Evolutionary conservation across 495 filamentous ascomycete genomes (phyloP), one percentile per base, ranked within the genome.

Genomic region (Hypoxylon fragiforme): DNA sequence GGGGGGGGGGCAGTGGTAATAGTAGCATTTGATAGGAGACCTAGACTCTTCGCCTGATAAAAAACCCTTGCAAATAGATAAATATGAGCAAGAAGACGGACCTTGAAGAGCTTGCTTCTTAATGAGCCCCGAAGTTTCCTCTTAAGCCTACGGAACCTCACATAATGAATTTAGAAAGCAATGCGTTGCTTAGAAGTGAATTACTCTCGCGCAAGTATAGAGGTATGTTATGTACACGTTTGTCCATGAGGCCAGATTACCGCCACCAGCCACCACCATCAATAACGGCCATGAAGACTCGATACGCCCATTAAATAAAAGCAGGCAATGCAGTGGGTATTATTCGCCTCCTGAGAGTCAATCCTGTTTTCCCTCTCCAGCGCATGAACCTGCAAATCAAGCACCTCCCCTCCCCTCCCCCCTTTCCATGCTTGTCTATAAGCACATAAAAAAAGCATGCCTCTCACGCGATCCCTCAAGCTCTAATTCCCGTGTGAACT

Each of bases 281-380:
- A 13, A 16, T 16, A 40, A 35, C 18, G 22, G 13, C 20, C 11
- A 39, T 36, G 21, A 41, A 18, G 43, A 41, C 30, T 43, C 16
- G 15, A 32, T 56, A 45, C 49, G 54, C 54, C 51, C 31, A 38
- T 42, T 16, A 44, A 61, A 51, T n/a, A 13, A 15, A 26, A 53
- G 51, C 40, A 48, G 50, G 22, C 44, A 62, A 37, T 54, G 44
- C 34, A 53, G 40, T 63, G 65, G 65, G 65, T 68, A 68, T 68
- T 68, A 58, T 68, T 55, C 57, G 57, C 59, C 49, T 43, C 54
- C 38, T 41, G 52, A 62, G 49, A 63, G 53, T 46, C 40, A 32
- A 58, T 54, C 59, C 54, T 46, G 41, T 50, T 39, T 32, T 45
- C 43, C 42, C 37, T 47, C 59, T 51, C 52, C 38, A 44, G 14